A percentile compares a stretch with the other conserved stretches of the same genome.
Evolutionary conservation across 352 stramenopile genomes (phyloP).

Genomic region (Saprolegnia parasitica): DNA sequence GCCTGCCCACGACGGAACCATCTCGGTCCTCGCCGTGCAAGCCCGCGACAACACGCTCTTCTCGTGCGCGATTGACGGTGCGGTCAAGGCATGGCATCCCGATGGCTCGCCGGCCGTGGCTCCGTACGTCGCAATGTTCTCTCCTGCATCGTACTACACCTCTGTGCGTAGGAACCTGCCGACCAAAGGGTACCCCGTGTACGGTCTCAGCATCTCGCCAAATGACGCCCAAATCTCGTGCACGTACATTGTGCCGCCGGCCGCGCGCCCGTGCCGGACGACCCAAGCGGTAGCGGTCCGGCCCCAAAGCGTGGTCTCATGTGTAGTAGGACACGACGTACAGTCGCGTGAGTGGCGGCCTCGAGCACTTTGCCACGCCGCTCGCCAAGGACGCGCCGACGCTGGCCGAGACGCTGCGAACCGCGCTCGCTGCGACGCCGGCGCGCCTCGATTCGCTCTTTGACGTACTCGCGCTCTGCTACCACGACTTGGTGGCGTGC

Average conservation of each 20-base stretch:
- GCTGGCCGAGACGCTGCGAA: conserved; percentile 47
- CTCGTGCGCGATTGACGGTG: conserved; percentile 55
- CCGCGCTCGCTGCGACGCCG: conserved; percentile 30
- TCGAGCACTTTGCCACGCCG: conserved; percentile 67
- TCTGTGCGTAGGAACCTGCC: conserved; percentile 16
- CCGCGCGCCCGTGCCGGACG: conserved; percentile 71
- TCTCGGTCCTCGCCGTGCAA: conserved; percentile 53
- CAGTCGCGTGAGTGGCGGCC: conserved; percentile 59
- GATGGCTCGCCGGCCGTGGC: too few species aligned
- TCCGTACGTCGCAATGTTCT: background rate
- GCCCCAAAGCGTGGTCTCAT: too few species aligned
- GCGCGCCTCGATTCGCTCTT: conserved; percentile 57
- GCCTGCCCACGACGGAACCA: conserved; percentile 65
- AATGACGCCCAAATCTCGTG: conserved; percentile 62
- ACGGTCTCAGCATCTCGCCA: conserved; percentile 61
- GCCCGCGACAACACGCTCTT: conserved; percentile 65
- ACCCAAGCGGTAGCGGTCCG: conserved; percentile 48
- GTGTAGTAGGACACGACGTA: conserved; percentile 60
- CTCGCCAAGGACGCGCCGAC: conserved; percentile 39
- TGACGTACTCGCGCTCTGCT: conserved; percentile 74
- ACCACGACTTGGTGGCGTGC: conserved; percentile 59
- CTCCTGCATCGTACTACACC: conserved; percentile 21
- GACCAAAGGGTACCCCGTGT: conserved; percentile 48
- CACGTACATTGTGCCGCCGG: conserved; percentile 67
- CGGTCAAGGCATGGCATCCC: conserved; percentile 56